Percentiles rank a stretch among this genome's conserved stretches.
phyloP scores from a whole-genome alignment of 495 filamentous ascomycete genomes.

The Emericellopsis terricola region DNA sequence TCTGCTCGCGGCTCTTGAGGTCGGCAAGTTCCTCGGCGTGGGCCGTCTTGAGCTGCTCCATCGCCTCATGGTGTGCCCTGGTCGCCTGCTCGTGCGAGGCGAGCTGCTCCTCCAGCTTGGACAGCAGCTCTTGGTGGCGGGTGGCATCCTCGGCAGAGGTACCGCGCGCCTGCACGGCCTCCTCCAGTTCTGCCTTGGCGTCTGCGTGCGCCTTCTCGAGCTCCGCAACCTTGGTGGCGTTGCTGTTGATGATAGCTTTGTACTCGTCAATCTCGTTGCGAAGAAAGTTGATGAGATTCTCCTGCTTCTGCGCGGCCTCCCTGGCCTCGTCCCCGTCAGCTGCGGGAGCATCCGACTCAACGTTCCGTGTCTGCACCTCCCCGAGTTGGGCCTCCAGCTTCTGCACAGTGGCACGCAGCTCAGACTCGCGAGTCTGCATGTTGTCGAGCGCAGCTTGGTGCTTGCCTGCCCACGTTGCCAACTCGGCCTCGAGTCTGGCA shows the following conservation, averaged over 20 bases:
- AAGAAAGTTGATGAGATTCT: slow-evolving; percentile 45
- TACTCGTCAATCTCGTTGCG: slow-evolving; percentile 64
- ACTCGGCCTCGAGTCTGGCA: slow-evolving; percentile 52
- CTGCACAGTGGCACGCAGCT: slow-evolving; percentile 50
- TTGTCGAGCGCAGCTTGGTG: slow-evolving; percentile 53
- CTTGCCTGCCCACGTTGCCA: slow-evolving; percentile 54
- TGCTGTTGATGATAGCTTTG: slow-evolving; percentile 46
- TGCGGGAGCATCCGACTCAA: slow-evolving; percentile 8
- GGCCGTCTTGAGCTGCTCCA: slow-evolving; percentile 23
- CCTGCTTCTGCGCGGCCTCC: slow-evolving; percentile 33
- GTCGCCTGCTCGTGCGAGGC: slow-evolving; percentile 29
- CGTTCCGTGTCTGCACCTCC: slow-evolving; percentile 9
- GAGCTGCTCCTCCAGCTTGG: slow-evolving; percentile 40
- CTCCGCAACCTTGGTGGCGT: slow-evolving; percentile 41
- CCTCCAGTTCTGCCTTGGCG: slow-evolving; percentile 17
- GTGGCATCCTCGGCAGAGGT: slow-evolving; percentile 24
- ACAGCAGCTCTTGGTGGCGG: slow-evolving; percentile 31
- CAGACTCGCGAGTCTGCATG: slow-evolving; percentile 53
- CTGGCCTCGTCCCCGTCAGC: slow-evolving; percentile 8
- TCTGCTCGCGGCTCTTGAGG: slow-evolving; percentile 18
- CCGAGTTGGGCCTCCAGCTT: slow-evolving; percentile 44
- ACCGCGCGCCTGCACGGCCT: slow-evolving; percentile 27
- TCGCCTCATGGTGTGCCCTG: slow-evolving; percentile 26
- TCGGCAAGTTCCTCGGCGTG: slow-evolving; percentile 31
- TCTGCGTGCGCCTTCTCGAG: slow-evolving; percentile 30